phyloP scores from a whole-genome alignment of 306 rosid genomes.

The Argentina anserina region DNA sequence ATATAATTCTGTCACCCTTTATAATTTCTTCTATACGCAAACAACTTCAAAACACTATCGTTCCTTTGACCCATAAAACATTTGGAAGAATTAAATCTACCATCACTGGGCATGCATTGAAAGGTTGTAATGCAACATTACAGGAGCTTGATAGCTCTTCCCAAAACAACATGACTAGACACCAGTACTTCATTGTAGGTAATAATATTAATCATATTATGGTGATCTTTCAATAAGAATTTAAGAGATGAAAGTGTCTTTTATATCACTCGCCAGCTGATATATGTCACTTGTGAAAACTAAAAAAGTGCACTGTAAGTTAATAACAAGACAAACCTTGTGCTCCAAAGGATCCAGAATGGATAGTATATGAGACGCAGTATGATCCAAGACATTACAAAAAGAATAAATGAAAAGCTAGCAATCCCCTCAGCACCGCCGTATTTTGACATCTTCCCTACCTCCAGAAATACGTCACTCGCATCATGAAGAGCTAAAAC shows the following conservation, averaged over 20 bases:
- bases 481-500: constrained; percentile 96
- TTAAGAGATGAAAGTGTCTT: neutral
- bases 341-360: constrained; percentile 90
- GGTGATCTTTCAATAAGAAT: constrained; percentile 2
- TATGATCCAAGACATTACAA: constrained; percentile 71
- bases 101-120: neutral
- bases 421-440: constrained; percentile 71
- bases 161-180: constrained; percentile 10
- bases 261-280: constrained; percentile 1
- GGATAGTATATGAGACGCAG: constrained; percentile 84
- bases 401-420: constrained; percentile 74
- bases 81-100: neutral
- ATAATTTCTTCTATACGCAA: neutral
- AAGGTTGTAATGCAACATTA: neutral
- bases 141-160: neutral
- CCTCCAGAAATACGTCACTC: constrained; percentile 85
- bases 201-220: neutral
- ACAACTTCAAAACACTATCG: neutral
- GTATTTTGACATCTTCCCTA: constrained; percentile 94
- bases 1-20: neutral
- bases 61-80: neutral
- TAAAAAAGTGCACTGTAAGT: neutral
- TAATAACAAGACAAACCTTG: constrained; percentile 59
- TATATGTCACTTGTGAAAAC: constrained; percentile 3
- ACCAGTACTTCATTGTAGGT: neutral